Conservation (phyloP, 805 yeast species). For the Lachancea sp. region DNA sequence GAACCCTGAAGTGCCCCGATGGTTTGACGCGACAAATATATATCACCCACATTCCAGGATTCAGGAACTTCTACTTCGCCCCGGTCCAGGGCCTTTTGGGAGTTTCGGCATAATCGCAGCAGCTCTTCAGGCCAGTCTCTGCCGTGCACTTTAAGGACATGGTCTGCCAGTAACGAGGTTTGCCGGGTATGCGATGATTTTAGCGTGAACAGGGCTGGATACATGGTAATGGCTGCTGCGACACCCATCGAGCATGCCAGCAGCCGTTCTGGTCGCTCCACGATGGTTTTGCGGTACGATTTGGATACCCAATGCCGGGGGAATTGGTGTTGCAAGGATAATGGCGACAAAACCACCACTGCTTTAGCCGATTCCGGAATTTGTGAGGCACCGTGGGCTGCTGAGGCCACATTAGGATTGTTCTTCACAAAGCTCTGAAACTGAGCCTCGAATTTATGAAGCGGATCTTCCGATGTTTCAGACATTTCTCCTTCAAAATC, state of each 20-base stretch:
- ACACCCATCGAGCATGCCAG: conserved; percentile 74
- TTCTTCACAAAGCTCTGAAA: conserved; percentile 40
- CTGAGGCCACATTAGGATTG: conserved; percentile 33
- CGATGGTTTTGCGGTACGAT: conserved; percentile 57
- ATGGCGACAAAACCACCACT: conserved; percentile 59
- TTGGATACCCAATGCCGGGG: conserved; percentile 73
- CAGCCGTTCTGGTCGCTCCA: conserved; percentile 76
- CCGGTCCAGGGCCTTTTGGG: conserved; percentile 46
- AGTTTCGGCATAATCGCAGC: conserved; percentile 49
- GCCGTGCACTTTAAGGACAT: conserved; percentile 69
- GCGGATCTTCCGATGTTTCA: conserved; percentile 24
- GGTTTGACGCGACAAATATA: conserved; percentile 61
- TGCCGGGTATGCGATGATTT: conserved; percentile 36
- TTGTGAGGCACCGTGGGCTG: conserved; percentile 31
- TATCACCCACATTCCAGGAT: conserved; percentile 79
- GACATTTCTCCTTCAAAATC: background rate
- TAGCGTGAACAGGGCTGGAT: conserved; percentile 52
- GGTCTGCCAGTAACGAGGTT: conserved; percentile 47
- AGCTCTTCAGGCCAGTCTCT: conserved; percentile 61
- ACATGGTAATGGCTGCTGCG: conserved; percentile 64
- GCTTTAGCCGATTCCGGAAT: conserved; percentile 42
- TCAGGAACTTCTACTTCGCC: conserved; percentile 69
- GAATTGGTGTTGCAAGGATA: conserved; percentile 64
- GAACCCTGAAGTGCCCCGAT: conserved; percentile 70
- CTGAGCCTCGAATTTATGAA: conserved; percentile 37